Conservation (phyloP, 2,329 filamentous ascomycete genomes). For the Elsinoe fawcettii region DNA sequence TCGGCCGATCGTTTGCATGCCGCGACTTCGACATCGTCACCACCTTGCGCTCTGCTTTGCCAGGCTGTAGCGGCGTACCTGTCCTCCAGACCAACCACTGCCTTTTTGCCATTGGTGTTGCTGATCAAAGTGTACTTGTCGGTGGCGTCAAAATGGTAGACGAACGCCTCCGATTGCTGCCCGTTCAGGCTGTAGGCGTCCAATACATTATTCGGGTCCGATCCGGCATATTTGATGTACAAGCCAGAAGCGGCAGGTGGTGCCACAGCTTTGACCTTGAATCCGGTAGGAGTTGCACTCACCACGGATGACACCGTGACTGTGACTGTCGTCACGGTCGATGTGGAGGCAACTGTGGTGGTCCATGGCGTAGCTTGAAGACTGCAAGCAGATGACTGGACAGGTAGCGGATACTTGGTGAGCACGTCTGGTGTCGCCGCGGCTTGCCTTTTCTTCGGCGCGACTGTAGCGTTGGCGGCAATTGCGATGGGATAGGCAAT, state of each 20-base stretch:
- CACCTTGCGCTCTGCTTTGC: background rate
- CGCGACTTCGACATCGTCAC: conserved; percentile 1
- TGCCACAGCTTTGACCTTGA: conserved; percentile 1
- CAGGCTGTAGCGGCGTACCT: background rate
- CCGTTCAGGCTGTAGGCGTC: conserved; percentile 12
- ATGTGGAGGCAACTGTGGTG: conserved; percentile 12
- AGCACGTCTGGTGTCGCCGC: conserved; percentile 15
- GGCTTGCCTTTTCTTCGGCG: conserved; percentile 5
- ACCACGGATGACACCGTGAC: conserved; percentile 13
- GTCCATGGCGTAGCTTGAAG: conserved; percentile 16
- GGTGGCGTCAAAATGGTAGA: conserved; percentile 2
- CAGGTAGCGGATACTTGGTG: conserved; percentile 16
- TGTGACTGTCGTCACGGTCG: conserved; percentile 20
- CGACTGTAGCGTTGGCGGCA: background rate
- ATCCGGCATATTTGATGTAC: conserved; percentile 11
- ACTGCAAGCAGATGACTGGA: conserved; percentile 17
- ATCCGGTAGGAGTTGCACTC: conserved; percentile 20
- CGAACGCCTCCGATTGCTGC: background rate
- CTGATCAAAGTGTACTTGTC: conserved; percentile 3
- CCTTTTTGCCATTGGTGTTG: background rate
- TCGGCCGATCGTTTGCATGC: background rate
- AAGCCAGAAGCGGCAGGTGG: conserved; percentile 1
- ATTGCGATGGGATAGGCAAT: background rate
- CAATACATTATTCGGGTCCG: background rate
- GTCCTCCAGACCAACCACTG: background rate